Evolutionary conservation across 2,329 filamentous ascomycete species (phyloP), one percentile per base, ranked within the genome.

Genomic region (Aspergillus cejpii): DNA sequence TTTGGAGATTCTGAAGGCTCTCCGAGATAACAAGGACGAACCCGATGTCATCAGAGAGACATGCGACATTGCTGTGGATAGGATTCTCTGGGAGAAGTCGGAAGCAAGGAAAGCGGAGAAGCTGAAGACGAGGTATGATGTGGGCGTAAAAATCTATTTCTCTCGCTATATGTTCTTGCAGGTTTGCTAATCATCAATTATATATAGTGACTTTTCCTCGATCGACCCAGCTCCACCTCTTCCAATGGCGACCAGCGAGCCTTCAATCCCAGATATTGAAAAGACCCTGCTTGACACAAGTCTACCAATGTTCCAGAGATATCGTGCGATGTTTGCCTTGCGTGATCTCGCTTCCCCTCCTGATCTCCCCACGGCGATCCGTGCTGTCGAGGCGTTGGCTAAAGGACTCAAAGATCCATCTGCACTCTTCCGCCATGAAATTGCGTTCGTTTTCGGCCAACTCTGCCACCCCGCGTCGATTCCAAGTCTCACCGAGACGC

Each of bases 361-460:
- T 7, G 85, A 94, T 62, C 81, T 94, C 34, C 86, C 89, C 1
- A 95, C 90, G 1, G 90, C 91, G 5, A 79, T 88, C 12, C 84
- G 87, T n/a, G 91, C 92, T 14, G 79, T 98, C 42, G 78, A 84
- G 36, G 87, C 90, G 8, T 79, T 98, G 37, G 88, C 92, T 37
- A 84, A 83, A 62, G 92, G 92, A 12, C 83, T 98, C 57, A 75
- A 76, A 24, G 92, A 98, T 65, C 76, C 82, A 14, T 96, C 90
- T 39, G 90, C 90, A 4, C 80, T 98, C 6, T 97, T 98, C 77
- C 84, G 92, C 55, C 92, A 98, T 71, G 92, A 98, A 66, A 89
- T 98, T 54, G 92, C 92, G 11, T 98, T 98, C 65, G 92, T 98
- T 11, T 98, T 98, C 57, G 92, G 92, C 44, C 92, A 98, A 68